Conservation (phyloP, 805 yeast species). For the Candida odintsovae region DNA sequence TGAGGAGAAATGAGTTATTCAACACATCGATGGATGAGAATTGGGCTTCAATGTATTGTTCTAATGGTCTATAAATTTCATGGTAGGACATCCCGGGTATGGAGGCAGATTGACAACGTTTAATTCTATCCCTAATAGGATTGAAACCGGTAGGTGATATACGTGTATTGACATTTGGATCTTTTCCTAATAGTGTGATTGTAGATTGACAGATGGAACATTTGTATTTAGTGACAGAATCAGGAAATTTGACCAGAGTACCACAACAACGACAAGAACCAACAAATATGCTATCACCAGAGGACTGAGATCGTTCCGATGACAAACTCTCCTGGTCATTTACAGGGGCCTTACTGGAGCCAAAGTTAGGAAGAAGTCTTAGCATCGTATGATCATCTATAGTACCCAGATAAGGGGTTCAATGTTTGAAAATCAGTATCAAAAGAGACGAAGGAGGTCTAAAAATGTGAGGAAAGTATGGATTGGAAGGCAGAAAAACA, state of each 20-base stretch:
- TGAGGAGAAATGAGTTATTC: conserved; percentile 46
- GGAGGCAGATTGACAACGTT: conserved; percentile 4
- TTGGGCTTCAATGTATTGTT: conserved; percentile 36
- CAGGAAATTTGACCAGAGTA: conserved; percentile 34
- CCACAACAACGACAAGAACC: conserved; percentile 44
- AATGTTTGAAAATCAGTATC: background rate
- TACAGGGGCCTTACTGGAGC: background rate
- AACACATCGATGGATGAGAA: conserved; percentile 45
- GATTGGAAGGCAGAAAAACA: background rate
- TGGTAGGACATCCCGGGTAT: conserved; percentile 9
- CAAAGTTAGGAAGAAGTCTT: background rate
- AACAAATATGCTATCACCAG: conserved; percentile 1
- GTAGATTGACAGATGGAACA: conserved; percentile 62
- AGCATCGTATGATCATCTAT: background rate
- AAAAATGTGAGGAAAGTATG: background rate
- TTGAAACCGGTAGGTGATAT: background rate
- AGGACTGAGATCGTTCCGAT: background rate
- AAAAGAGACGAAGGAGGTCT: no score
- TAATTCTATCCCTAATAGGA: conserved; percentile 1
- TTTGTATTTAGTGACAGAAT: conserved; percentile 34
- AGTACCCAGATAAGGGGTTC: background rate
- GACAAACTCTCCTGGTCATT: background rate
- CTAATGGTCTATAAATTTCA: conserved; percentile 43
- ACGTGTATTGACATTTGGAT: background rate
- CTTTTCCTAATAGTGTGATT: conserved; percentile 19